phyloP scores from a whole-genome alignment of 2,329 filamentous ascomycete species.

The Pestalotiopsis sp. region DNA sequence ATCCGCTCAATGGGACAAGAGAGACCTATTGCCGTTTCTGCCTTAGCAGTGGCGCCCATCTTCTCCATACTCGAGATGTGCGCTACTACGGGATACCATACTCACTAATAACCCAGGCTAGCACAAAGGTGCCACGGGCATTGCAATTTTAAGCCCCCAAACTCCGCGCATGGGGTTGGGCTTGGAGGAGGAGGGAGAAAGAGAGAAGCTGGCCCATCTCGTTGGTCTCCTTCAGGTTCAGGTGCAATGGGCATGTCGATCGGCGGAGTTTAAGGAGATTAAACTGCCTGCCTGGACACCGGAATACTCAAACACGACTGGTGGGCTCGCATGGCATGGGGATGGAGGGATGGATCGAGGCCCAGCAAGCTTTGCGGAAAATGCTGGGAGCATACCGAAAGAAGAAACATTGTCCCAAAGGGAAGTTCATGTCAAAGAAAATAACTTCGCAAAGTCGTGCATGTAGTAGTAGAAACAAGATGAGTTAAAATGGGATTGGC shows the following conservation, averaged over 20 bases:
- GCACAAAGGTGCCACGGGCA: not conserved
- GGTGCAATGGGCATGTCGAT: conserved; percentile 4
- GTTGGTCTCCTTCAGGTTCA: not conserved
- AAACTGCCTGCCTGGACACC: not conserved
- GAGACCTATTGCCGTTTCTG: not conserved
- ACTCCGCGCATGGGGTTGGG: not conserved
- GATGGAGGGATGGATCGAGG: no score
- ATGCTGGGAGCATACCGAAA: not conserved
- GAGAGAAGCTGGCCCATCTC: not conserved
- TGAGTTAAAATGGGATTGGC: not conserved
- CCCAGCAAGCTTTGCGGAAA: not conserved
- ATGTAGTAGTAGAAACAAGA: not conserved
- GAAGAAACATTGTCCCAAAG: not conserved
- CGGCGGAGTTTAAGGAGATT: conserved; percentile 4
- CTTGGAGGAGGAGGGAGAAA: not conserved
- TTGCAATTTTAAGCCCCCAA: not conserved
- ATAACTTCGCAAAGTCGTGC: not conserved
- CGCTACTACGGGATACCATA: not conserved
- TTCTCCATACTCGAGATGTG: not conserved
- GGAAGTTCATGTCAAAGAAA: not conserved
- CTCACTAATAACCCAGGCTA: not conserved
- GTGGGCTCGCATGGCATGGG: no score
- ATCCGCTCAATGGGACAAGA: not conserved
- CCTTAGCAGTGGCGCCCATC: not conserved
- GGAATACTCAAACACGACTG: no score